Percentiles rank a stretch among this genome's conserved stretches.
Conservation (phyloP, 768 basidiomycete species). For the Lentinula aciculospora region DNA sequence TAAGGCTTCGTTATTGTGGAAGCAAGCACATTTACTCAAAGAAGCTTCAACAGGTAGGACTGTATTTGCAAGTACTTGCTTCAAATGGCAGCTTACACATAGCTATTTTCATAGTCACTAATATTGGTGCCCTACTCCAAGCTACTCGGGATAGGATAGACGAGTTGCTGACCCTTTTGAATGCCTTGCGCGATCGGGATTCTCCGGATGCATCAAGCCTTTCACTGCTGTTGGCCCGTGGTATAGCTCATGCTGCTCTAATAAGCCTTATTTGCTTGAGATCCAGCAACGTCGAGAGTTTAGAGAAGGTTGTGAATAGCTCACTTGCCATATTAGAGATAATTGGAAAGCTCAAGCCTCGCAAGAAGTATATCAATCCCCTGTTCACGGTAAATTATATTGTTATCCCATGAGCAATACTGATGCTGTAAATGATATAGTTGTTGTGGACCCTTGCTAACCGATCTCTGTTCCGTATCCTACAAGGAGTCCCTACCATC, state of each 20-base stretch:
- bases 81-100: neutral
- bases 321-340: neutral
- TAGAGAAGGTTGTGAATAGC: neutral
- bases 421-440: constrained; percentile 8
- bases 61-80: constrained; percentile 16
- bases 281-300: neutral
- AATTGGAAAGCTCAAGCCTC: neutral
- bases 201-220: neutral
- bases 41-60: constrained; percentile 19
- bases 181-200: neutral
- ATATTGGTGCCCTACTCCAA: neutral
- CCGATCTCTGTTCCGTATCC: neutral
- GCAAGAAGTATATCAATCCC: constrained; percentile 18
- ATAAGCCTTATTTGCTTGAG: constrained; percentile 27
- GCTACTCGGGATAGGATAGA: neutral
- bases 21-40: constrained; percentile 24
- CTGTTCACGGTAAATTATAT: constrained; percentile 25
- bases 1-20: constrained; percentile 26
- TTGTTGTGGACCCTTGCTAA: constrained; percentile 10
- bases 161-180: neutral
- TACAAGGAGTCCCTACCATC: neutral
- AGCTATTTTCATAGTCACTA: neutral
- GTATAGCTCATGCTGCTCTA: constrained; percentile 27
- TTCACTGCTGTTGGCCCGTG: constrained; percentile 25
- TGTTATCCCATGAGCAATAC: constrained; percentile 15